Conservation (phyloP, 164 flowering plant genomes). For the Protea cynaroides region DNA sequence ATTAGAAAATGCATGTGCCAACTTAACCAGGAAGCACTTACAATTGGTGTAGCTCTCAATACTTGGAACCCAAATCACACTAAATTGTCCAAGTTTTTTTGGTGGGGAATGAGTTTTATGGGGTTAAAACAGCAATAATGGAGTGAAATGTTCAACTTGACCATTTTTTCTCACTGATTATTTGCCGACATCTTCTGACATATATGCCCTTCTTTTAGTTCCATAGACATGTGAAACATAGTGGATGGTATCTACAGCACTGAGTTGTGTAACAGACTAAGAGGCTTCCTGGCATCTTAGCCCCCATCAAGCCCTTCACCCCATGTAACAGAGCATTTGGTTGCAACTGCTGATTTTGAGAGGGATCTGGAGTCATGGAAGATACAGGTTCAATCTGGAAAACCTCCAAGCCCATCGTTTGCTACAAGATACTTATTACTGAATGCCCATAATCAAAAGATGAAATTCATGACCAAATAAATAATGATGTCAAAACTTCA, state of each 20-base stretch:
- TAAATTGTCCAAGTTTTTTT: too few species aligned
- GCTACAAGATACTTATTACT: background rate
- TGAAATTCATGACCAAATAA: too few species aligned
- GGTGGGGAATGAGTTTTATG: background rate
- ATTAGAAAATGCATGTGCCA: background rate
- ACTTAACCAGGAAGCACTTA: too few species aligned
- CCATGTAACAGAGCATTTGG: constrained; percentile 73
- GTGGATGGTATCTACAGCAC: constrained; percentile 79
- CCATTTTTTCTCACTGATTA: too few species aligned
- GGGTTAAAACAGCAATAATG: background rate
- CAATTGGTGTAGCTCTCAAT: background rate
- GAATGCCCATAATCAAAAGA: too few species aligned
- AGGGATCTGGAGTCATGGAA: constrained; percentile 73
- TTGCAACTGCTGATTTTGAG: constrained; percentile 78
- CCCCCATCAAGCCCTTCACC: constrained; percentile 79
- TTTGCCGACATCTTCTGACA: background rate
- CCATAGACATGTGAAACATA: constrained; percentile 77
- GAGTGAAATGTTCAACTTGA: background rate
- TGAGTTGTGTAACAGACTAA: constrained; percentile 65
- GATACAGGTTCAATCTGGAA: constrained; percentile 49
- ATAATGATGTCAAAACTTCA: too few species aligned
- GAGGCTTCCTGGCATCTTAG: constrained; percentile 62
- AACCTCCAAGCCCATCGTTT: background rate
- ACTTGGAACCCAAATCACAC: background rate
- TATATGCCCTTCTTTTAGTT: constrained; percentile 39